Base-by-base conservation (phyloP, 1,139 yeast species). In the Geotrichum klebahnii region DNA sequence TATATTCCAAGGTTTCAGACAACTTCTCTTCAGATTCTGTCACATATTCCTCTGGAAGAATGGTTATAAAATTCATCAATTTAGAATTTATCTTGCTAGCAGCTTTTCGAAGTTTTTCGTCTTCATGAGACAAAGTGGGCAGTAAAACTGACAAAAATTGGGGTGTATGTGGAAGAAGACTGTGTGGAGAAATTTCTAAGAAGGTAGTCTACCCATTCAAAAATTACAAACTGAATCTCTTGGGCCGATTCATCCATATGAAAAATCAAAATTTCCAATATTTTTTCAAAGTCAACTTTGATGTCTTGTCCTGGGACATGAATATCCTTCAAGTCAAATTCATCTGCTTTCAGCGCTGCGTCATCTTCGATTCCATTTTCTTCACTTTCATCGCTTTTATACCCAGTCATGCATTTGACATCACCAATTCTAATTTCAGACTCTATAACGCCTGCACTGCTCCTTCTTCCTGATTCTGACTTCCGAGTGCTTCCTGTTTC, bases 291-390 rank as follows among this genome's bases (percentile, higher is more conserved):
- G 66, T 90, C 94, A 44, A 92, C 76, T 54, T 79, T 79, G 20
- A 89, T 82, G 63, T 92, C 95, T 63, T 89, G 96, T 0, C 97
- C 97, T 3, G 87, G 87, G n/a, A 83, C 73, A 59, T 84, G 84
- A 5, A 81, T 68, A 3, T 80, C 86, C 20, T 80, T 82, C 26
- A 71, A 71, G n/a, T 68, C 69, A 2, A 60, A 63, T 4, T 53
- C 60, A 1, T 56, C 63, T 2, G 55, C 55, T 36, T 55, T 20
- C 3, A 33, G 16, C 2, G 16, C 23, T 3, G 43, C 31, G 2
- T 34, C 28, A 4, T 39, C 45, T 5, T 24, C 38, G 2, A n/a
- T 22, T 9, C 17, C 46, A 6, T 33, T 43, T 8, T 19, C 32
- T 26, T 29, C 46, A 5, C 34, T 33, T 5, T 24, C 37, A 28